Evolutionary conservation across 495 filamentous ascomycete genomes (phyloP), one percentile per base, ranked within the genome.

Genomic region (Sabuloglossum arenarium): DNA sequence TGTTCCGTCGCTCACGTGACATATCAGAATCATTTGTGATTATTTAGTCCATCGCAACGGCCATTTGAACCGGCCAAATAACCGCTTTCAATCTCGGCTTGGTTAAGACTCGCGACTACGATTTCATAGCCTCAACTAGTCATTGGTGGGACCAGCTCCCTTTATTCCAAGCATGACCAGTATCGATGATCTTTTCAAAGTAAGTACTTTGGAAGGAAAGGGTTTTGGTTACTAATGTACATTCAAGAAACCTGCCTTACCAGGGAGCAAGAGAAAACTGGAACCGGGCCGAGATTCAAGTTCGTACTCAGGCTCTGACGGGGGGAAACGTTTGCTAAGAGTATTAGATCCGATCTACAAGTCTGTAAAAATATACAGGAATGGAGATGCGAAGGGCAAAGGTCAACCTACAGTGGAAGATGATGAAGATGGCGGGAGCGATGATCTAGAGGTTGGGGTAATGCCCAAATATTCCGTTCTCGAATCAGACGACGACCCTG

Each of bases 141-240:
- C 12, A 43, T 43, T 21, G 19, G 39, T 43, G 34, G 34, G 9
- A 37, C 16, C 16, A 37, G 5, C 34, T 14, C 11, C 16, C 19
- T 10, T 4, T 19, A 43, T 21, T 21, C n/a, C 30, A 63, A 70
- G 58, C 58, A 91, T 88, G 84, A 73, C 82, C 25, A 85, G 77
- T 65, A 78, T 90, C 64, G 83, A 90, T 64, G 84, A 87, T 58
- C 71, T 93, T 32, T 93, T 93, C 74, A 88, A 90, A 69, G 86
- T 86, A 71, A 58, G 66, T 19, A 55, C 61, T 42, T 19, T 52
- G 9, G 1, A 16, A 51, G 45, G 28, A 3, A 16, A 16, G 29
- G 27, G 53, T 27, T 55, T 16, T 59, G 32, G 27, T 14, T 47
- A 42, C 34, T 57, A 12, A 34, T 37, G 25, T 51, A 14, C 25